Conservation (phyloP, 164 flowering plant species). For the Houttuynia cordata region DNA sequence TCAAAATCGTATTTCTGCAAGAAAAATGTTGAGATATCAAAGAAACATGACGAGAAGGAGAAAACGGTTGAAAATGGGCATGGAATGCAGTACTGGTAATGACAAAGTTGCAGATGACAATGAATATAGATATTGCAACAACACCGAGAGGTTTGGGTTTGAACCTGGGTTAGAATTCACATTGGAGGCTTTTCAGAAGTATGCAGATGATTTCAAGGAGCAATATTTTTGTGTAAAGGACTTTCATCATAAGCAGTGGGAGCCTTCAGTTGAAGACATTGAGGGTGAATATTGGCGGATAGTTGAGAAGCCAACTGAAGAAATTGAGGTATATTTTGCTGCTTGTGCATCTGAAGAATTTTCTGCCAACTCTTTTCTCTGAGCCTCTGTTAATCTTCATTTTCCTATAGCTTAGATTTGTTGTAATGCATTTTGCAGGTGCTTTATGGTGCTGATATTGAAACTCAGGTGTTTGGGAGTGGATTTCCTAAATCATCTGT, state of each 20-base stretch:
- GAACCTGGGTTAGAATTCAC: constrained; percentile 88
- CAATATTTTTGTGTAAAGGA: constrained; percentile 47
- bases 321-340: constrained; percentile 54
- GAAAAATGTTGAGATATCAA: constrained; percentile 20
- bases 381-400: neutral
- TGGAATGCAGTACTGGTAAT: constrained; percentile 20
- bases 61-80: constrained; percentile 37
- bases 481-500: constrained; percentile 38
- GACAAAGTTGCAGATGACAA: constrained; percentile 13
- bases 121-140: constrained; percentile 16
- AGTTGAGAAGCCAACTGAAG: constrained; percentile 61
- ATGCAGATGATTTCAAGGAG: constrained; percentile 72
- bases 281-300: constrained; percentile 83
- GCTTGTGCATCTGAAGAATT: neutral
- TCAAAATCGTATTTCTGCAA: constrained; percentile 55
- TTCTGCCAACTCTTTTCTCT: neutral
- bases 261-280: constrained; percentile 49
- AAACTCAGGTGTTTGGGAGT: constrained; percentile 38
- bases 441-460: constrained; percentile 43
- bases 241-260: constrained; percentile 23
- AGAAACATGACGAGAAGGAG: constrained; percentile 33
- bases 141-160: constrained; percentile 53
- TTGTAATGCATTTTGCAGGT: constrained; percentile 31
- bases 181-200: constrained; percentile 58
- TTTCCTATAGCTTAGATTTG: neutral